Evolutionary conservation across 1,284 basidiomycete species (phyloP).

Genomic region (Cryptococcus sp.): DNA sequence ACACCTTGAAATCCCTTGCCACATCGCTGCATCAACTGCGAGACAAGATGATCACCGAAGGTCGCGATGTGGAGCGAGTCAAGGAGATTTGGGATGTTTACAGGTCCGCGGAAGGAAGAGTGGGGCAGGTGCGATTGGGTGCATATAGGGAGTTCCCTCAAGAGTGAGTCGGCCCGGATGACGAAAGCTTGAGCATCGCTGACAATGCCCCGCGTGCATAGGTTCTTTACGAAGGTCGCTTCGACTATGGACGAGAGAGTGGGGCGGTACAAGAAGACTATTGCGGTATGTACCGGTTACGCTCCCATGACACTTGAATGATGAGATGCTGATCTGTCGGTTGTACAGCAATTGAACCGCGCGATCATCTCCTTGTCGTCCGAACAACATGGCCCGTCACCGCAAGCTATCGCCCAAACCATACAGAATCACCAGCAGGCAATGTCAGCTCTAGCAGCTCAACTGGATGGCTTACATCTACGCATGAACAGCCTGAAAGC

Average conservation of each 20-base stretch:
- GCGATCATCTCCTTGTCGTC: slow-evolving; percentile 35
- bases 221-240: slow-evolving; percentile 40
- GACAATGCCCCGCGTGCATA: slow-evolving; percentile 1
- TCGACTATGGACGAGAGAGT: slow-evolving; percentile 39
- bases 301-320: slow-evolving; percentile 2
- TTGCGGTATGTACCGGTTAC: slow-evolving; percentile 25
- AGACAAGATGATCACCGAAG: slow-evolving; percentile 32
- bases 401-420: slow-evolving; percentile 45
- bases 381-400: slow-evolving; percentile 37
- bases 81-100: slow-evolving; percentile 46
- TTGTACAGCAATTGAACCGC: slow-evolving; percentile 37
- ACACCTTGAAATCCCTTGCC: slow-evolving; percentile 34
- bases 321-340: slow-evolving; percentile 1
- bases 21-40: slow-evolving; percentile 32
- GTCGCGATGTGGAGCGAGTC: slow-evolving; percentile 38
- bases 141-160: slow-evolving; percentile 47
- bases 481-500: slow-evolving; percentile 36
- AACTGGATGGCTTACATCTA: slow-evolving; percentile 40
- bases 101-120: slow-evolving; percentile 40
- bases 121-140: slow-evolving; percentile 30
- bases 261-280: slow-evolving; percentile 41
- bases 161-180: slow-evolving; percentile 27
- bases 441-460: slow-evolving; percentile 41
- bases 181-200: not conserved
- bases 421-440: slow-evolving; percentile 49